Base-by-base conservation (phyloP, 2,329 filamentous ascomycete genomes). In the Fusarium verticillioides region DNA sequence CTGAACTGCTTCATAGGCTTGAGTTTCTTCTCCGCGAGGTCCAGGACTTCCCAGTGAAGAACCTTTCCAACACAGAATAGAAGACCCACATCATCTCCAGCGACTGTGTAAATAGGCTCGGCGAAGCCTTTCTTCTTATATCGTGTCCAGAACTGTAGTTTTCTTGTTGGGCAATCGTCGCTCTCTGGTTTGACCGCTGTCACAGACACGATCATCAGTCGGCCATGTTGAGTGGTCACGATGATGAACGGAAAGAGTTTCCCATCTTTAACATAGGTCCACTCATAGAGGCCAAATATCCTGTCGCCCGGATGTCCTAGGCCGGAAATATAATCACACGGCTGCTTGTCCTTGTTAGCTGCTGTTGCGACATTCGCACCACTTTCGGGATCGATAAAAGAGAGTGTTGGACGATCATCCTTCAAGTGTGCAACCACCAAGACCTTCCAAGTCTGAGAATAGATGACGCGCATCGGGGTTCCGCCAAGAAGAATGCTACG, bases 201-300 rank as follows among this genome's bases (percentile, higher is more conserved):
- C 11, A 87, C 83, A 2, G 88, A 87, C 19, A 91, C 84, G 12
- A 93, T 84, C 26, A 91, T 76, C 18, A 93, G 81, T 9, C 85
- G 83, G 3, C 90, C 90, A 15, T 82, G 81, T 37, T 84, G 84
- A 1, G 88, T 89, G 8, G 88, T 85, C 16, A 93, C 86, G 19
- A 94, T 84, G 37, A 94, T 84, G 77, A 90, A 92, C 4, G 88
- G 85, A 80, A 91, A 92, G 0, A 82, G 85, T 62, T 87, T 88
- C n/a, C 84, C 85, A 42, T 88, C 85, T 62, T 88, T 88, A 37
- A 84, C 81, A 69, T 88, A 90, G 9, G 84, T 79, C 93, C 93
- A 95, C 69, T 93, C 90, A 3, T 87, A 80, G 12, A 95, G 79
- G 2, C 88, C 85, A 47, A 89, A 84, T 4, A 95, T 87, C 43